Base-by-base conservation (phyloP, 164 flowering plant species). In the Aristolochia fimbriata region DNA sequence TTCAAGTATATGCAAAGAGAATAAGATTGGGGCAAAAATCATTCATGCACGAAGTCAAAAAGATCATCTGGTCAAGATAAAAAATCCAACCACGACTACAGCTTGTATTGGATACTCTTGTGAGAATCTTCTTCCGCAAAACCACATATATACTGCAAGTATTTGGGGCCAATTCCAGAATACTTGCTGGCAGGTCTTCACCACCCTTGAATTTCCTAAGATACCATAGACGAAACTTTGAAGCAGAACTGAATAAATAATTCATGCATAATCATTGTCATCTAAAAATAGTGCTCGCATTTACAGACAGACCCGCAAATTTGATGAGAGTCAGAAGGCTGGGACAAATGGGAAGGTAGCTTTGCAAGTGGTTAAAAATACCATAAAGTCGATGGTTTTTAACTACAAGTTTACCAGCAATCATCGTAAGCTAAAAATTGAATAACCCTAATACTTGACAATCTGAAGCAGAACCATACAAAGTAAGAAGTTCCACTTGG, bases 121-220 rank as follows among this genome's bases (percentile, higher is more conserved):
- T 70, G 57, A 73, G 68, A 60, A 82, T 20, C 61, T 62, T 76
- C 23, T 64, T 46, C 63, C 59, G 78, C 41, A 82, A 78, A 49
- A 88, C 72, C 55, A 88, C 74, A 67, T 79, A 81, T 20, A 88
- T 64, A 71, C 78, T 73, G 65, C 88, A 88, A n/a, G 70, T 74
- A n/a, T 56, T 67, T 24, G 86, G 80, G 51, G 86, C 81, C 69
- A 60, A 57, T 64, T 74, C 80, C 55, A 82, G 68, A 46, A 91
- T 72, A 31, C 64, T 70, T 49, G 78, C 63, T 48, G 94, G 83
- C 55, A 88, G 69, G 55, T 70, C 79, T 19, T 74, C 70, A 20
- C 83, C 84, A 20, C 83, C 83, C 72, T 73, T 84, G 15, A 65
- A 62, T 71, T 75, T 88, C 85, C 94, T 84, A 58, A n/a, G 56